Percentiles rank a stretch among this genome's conserved stretches.
Conservation (phyloP, 768 basidiomycete species). For the Kwoniella dendrophila region DNA sequence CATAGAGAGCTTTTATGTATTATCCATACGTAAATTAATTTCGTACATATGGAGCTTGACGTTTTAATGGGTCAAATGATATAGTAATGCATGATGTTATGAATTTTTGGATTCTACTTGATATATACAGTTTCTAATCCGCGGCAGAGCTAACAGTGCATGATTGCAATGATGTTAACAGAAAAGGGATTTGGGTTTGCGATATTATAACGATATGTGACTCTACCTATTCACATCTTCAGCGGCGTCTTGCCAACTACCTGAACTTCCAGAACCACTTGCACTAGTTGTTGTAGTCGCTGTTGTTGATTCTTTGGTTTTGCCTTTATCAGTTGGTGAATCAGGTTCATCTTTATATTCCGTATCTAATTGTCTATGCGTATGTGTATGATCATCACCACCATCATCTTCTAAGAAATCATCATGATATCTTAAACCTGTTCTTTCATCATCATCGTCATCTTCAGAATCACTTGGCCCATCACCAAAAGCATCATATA, state of each 20-base stretch:
- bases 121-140: not conserved
- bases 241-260: constrained; percentile 50
- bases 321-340: constrained; percentile 11
- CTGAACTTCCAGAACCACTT: constrained; percentile 32
- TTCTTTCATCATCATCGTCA: constrained; percentile 65
- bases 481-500: constrained; percentile 96
- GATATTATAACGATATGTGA: not conserved
- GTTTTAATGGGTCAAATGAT: too few relatives aligned
- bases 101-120: not conserved
- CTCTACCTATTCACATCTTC: constrained; percentile 35
- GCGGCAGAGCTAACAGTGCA: too few relatives aligned
- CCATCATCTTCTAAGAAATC: constrained; percentile 83
- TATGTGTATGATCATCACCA: constrained; percentile 55
- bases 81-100: not conserved
- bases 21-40: too few relatives aligned
- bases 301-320: constrained; percentile 4
- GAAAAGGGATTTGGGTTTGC: not conserved
- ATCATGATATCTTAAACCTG: constrained; percentile 72
- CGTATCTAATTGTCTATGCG: not conserved
- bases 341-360: constrained; percentile 37
- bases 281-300: constrained; percentile 1
- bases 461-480: constrained; percentile 70
- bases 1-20: too few relatives aligned
- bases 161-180: not conserved
- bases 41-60: too few relatives aligned